Percentiles rank a stretch among this genome's conserved stretches.
These are phyloP conservation scores for Polygonum maritimum DNA, from an alignment of 148 eudicot species.

Conservation along the genomic window DNA sequence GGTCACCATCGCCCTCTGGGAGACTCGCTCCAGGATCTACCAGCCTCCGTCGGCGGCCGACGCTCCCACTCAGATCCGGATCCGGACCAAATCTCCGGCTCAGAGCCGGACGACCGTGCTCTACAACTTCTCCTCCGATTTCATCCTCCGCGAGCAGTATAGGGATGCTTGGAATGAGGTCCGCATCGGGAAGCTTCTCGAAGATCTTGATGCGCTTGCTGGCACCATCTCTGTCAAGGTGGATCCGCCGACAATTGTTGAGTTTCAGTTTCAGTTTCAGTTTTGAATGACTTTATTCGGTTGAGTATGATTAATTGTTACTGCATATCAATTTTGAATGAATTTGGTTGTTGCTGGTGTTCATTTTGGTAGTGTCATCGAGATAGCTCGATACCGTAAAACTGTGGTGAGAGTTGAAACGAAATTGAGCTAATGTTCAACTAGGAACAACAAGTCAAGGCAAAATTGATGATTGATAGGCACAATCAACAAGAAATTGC, in stretches of 20 bases:
- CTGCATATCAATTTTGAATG: not conserved
- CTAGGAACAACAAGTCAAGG: too few species aligned
- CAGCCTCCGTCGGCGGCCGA: slow-evolving; percentile 36
- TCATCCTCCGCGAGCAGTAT: slow-evolving; percentile 84
- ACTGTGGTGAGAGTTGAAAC: too few species aligned
- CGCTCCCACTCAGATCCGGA: slow-evolving; percentile 63
- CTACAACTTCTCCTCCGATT: slow-evolving; percentile 75
- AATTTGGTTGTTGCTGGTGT: not conserved
- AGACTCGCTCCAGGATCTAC: slow-evolving; percentile 60
- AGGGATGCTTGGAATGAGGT: slow-evolving; percentile 95
- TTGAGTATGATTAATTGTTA: not conserved
- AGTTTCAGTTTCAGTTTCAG: too few species aligned
- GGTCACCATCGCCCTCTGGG: slow-evolving; percentile 84
- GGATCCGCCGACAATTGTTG: not conserved
- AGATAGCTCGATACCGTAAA: too few species aligned
- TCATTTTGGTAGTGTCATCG: too few species aligned
- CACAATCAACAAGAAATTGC: too few species aligned
- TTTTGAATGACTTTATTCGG: not conserved
- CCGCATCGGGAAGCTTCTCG: slow-evolving; percentile 86
- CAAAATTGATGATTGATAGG: too few species aligned
- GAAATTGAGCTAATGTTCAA: too few species aligned
- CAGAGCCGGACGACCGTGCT: slow-evolving; percentile 51
- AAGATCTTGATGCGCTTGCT: slow-evolving; percentile 97
- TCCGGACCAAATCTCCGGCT: slow-evolving; percentile 58
- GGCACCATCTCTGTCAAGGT: slow-evolving; percentile 96